These are phyloP conservation scores for Carex pumila DNA, from an alignment of 176 grass and related monocot genomes.

Conservation along the genomic window DNA sequence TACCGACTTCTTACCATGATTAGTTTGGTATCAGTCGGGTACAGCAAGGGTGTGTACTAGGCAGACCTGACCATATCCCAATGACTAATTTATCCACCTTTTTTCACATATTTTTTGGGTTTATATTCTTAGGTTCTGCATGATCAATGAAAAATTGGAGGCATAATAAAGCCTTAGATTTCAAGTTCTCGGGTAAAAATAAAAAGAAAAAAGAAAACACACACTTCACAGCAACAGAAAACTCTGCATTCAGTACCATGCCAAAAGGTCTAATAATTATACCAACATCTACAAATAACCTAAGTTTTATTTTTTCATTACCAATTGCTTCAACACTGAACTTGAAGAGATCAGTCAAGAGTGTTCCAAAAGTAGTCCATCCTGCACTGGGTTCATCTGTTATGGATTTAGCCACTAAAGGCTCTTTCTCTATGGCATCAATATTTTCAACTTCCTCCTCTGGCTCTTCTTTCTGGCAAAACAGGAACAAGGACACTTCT, in stretches of 20 bases:
- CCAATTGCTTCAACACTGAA: constrained; percentile 65
- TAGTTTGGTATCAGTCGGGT: neutral
- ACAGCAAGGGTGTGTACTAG: neutral
- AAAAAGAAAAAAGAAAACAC: neutral
- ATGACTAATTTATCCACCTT: neutral
- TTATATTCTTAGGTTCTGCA: neutral
- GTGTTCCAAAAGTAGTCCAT: constrained; percentile 83
- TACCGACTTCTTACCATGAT: neutral
- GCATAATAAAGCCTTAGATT: neutral
- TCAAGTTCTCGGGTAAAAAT: neutral
- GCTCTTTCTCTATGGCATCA: constrained; percentile 32
- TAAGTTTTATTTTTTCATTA: constrained; percentile 10
- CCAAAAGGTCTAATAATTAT: neutral
- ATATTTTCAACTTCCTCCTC: constrained; percentile 36
- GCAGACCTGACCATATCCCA: neutral
- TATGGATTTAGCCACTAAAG: constrained; percentile 65
- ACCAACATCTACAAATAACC: neutral
- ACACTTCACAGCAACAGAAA: neutral
- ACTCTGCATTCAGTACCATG: neutral
- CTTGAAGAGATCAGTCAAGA: constrained; percentile 67
- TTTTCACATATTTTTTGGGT: neutral
- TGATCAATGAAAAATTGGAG: neutral
- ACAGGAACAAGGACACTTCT: neutral
- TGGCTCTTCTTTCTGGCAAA: constrained; percentile 39
- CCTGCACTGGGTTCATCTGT: constrained; percentile 82